Conservation (phyloP, 73 alveolate species). For the Urostyla sp. region DNA sequence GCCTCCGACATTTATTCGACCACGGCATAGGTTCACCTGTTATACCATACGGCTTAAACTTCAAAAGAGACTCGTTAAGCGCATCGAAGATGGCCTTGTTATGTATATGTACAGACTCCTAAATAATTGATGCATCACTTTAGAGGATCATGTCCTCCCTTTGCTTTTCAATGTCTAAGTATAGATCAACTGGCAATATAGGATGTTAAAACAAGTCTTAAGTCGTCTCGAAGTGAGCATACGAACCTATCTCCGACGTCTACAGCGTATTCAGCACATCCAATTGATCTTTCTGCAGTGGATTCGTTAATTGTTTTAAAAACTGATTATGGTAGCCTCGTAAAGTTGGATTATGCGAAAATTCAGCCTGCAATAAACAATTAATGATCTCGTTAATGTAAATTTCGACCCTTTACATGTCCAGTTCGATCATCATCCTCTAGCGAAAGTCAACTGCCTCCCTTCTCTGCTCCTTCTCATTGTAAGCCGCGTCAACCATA, state of each 20-base stretch:
- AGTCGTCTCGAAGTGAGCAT: slow-evolving; percentile 64
- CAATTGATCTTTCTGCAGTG: slow-evolving; percentile 53
- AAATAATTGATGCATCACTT: background rate
- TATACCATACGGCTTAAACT: slow-evolving; percentile 78
- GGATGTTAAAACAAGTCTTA: slow-evolving; percentile 40
- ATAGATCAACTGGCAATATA: slow-evolving; percentile 56
- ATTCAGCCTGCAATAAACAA: slow-evolving; percentile 8
- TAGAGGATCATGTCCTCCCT: slow-evolving; percentile 57
- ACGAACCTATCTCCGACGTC: slow-evolving; percentile 76
- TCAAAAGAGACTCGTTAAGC: slow-evolving; percentile 76
- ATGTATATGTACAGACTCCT: slow-evolving; percentile 74
- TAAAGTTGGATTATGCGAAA: slow-evolving; percentile 14
- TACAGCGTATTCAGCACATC: slow-evolving; percentile 66
- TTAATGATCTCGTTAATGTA: slow-evolving; percentile 29
- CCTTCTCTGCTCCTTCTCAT: slow-evolving; percentile 48
- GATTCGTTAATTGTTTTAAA: slow-evolving; percentile 49
- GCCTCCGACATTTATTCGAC: slow-evolving; percentile 51
- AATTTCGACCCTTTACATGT: slow-evolving; percentile 28
- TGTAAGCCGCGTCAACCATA: no score
- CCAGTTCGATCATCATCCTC: slow-evolving; percentile 37
- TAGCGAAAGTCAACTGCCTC: slow-evolving; percentile 29
- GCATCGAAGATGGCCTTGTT: slow-evolving; percentile 84
- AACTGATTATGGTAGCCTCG: slow-evolving; percentile 36
- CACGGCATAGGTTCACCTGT: slow-evolving; percentile 79
- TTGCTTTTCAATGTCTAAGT: slow-evolving; percentile 64